Conservation (phyloP, 345 rosid genomes). For the Rhodamnia argentea region DNA sequence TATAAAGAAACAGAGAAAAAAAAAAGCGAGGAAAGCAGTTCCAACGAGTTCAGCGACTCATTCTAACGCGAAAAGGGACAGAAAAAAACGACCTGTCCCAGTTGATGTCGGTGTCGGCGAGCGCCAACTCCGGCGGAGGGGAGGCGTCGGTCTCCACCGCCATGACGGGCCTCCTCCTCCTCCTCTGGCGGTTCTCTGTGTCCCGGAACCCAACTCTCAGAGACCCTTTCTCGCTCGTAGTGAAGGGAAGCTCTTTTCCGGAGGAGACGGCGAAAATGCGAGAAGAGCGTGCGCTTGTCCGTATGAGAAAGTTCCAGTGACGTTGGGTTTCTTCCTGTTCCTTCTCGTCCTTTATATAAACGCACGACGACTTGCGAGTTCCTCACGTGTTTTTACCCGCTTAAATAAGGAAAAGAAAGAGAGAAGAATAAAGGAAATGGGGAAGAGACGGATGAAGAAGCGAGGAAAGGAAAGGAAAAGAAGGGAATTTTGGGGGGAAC, state of each 20-base stretch:
- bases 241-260: neutral
- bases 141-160: slow-evolving; percentile 13
- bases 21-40: neutral
- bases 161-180: neutral
- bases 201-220: neutral
- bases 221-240: neutral
- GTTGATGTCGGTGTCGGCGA: slow-evolving; percentile 51
- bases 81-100: slow-evolving; percentile 29
- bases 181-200: neutral
- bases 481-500: neutral
- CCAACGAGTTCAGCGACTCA: neutral
- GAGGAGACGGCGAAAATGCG: neutral
- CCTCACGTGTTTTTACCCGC: neutral
- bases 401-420: neutral
- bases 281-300: neutral
- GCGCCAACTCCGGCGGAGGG: slow-evolving; percentile 21
- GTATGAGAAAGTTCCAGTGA: neutral
- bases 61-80: neutral
- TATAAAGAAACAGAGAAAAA: neutral
- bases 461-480: neutral
- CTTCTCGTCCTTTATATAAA: neutral
- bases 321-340: neutral
- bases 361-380: neutral
- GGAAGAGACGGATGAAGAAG: neutral
- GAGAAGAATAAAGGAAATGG: neutral